These are phyloP conservation scores for Ogataea saltuana DNA, from an alignment of 805 yeast species.

Conservation along the genomic window DNA sequence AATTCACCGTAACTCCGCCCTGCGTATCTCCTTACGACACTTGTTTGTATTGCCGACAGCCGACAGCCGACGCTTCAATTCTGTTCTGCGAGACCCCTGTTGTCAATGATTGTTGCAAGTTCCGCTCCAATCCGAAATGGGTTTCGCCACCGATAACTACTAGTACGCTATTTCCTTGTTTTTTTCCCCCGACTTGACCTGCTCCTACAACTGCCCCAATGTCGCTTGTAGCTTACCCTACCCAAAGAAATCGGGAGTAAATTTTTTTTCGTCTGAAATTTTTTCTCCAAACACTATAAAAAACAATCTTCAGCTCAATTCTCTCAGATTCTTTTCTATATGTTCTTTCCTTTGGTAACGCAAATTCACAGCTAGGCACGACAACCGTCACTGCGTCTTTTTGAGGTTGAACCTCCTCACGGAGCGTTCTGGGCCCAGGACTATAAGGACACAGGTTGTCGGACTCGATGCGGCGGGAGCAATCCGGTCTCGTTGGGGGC, in stretches of 20 bases:
- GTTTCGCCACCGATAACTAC: too few species aligned
- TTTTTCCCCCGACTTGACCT: too few species aligned
- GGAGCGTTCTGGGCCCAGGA: constrained; percentile 60
- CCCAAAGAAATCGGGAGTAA: too few species aligned
- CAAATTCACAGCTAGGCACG: constrained; percentile 52
- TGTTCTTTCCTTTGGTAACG: constrained; percentile 37
- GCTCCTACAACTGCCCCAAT: too few species aligned
- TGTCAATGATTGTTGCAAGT: too few species aligned
- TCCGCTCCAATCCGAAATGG: too few species aligned
- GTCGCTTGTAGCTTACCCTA: too few species aligned
- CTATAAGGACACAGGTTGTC: constrained; percentile 50
- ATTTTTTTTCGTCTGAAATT: background rate
- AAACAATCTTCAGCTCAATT: constrained; percentile 7
- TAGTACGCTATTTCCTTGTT: too few species aligned
- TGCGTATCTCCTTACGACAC: too few species aligned
- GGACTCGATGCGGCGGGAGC: constrained; percentile 27
- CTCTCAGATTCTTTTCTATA: constrained; percentile 4
- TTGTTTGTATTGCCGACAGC: too few species aligned
- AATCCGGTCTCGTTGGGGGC: background rate
- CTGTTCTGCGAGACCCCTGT: too few species aligned
- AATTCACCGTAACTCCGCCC: constrained; percentile 3
- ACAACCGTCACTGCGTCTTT: constrained; percentile 52
- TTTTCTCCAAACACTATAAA: background rate
- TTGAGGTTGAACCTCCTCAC: constrained; percentile 55
- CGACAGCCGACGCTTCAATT: too few species aligned